Evolutionary conservation across 805 yeast genomes (phyloP), one percentile per base, ranked within the genome.

Genomic region (Scheffersomyces stipitis): DNA sequence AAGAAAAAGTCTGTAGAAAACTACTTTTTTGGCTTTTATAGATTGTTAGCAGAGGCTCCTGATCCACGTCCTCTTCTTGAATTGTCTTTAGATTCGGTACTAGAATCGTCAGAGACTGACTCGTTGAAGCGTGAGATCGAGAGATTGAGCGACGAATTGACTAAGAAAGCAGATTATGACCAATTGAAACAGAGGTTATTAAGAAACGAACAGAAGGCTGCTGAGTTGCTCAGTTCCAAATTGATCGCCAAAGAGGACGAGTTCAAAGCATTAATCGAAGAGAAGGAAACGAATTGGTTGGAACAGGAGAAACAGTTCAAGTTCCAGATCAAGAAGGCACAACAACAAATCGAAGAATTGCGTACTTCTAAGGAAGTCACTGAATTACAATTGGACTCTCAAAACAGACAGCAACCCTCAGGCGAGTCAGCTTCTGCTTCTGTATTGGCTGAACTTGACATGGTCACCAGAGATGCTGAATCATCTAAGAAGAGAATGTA

Each of bases 21-120:
- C 26, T 72, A 80, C 20, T 83, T 93, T 52, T 77, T 89, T 56
- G 79, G 81, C 14, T 69, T 86, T 15, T 91, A 91, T 64, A 69
- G 86, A 38, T 69, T 79, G 12, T 64, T 91, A 4, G 86, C 89
- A 4, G 96, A 90, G 57, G 90, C 95, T 0, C 97, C 97, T 0
- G 97, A 91, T 63, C 98, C 98, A 1, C 78, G 75, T 43, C 95
- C 96, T 4, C 60, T 90, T 28, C 64, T 91, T 40, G 85, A 84
- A 48, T 73, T 80, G 26, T 78, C 90, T 1, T 55, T 85, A 18
- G 86, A 81, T 33, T 76, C 86, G 4, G 77, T 83, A 5, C 59
- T 73, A 3, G 73, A 76, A 14, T 67, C 73, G 1, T 66, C 73
- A 15, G 87, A 85, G 35, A 63, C 74, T 5, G 73, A 71, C 3